Conservation (phyloP, 2,329 filamentous ascomycete species). For the Fusarium succisae region DNA sequence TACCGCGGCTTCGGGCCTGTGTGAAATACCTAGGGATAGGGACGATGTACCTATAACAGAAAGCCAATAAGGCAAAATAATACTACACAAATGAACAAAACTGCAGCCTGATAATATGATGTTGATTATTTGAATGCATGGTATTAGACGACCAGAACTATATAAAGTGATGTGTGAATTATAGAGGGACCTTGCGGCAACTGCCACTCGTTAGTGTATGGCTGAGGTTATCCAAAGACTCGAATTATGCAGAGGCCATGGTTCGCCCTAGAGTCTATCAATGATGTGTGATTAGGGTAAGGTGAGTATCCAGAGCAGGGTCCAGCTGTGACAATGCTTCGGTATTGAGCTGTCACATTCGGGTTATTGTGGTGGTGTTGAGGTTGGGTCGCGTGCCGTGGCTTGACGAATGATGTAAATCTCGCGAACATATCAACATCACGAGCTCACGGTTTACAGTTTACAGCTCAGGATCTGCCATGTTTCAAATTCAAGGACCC, state of each 20-base stretch:
- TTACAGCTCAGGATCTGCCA: conserved; percentile 8
- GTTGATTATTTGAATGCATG: neutral
- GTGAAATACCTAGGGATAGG: conserved; percentile 29
- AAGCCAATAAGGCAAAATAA: conserved; percentile 33
- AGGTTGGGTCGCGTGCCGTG: neutral
- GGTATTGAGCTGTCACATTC: neutral
- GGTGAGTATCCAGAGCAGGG: neutral
- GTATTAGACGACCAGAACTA: neutral
- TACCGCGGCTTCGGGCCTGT: conserved; percentile 18
- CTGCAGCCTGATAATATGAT: neutral
- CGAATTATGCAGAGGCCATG: neutral
- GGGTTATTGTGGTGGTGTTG: neutral
- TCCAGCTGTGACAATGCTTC: neutral
- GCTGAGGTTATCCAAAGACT: neutral
- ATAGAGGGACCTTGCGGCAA: neutral
- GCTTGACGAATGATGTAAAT: neutral
- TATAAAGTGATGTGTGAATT: neutral
- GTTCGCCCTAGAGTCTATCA: neutral
- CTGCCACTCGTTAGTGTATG: neutral
- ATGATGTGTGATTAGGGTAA: neutral
- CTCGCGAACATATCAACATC: neutral
- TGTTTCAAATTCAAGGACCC: conserved; percentile 22
- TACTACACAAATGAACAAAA: conserved; percentile 32
- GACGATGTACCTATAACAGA: conserved; percentile 32
- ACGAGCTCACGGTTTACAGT: neutral